Conservation (phyloP, 176 grass and related monocot species). For the Aegilops speltoides region DNA sequence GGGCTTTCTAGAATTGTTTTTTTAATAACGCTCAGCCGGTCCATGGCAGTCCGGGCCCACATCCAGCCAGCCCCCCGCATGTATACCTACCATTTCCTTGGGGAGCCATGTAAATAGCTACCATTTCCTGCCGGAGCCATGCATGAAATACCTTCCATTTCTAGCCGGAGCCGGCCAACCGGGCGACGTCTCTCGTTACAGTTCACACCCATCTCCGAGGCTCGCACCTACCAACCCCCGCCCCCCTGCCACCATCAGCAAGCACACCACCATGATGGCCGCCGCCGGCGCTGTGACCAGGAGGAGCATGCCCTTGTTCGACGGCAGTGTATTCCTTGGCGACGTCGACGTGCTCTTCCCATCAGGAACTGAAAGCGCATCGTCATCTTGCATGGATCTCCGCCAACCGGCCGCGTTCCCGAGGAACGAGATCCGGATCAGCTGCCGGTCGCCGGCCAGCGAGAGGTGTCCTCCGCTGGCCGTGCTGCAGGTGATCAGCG, state of each 20-base stretch:
- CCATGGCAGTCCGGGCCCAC: too few species aligned
- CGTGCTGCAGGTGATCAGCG: slow-evolving; percentile 54
- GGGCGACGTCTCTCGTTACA: neutral
- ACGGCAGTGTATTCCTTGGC: slow-evolving; percentile 40
- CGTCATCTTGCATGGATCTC: neutral
- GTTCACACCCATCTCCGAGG: neutral
- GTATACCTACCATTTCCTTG: too few species aligned
- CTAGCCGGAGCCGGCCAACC: too few species aligned
- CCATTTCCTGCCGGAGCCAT: too few species aligned
- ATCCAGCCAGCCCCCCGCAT: too few species aligned
- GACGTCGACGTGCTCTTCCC: slow-evolving; percentile 39
- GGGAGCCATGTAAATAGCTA: too few species aligned
- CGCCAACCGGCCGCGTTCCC: slow-evolving; percentile 15
- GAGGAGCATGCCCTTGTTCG: slow-evolving; percentile 35
- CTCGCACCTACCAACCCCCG: neutral
- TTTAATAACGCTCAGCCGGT: too few species aligned
- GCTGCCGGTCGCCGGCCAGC: slow-evolving; percentile 45
- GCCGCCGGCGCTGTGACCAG: neutral
- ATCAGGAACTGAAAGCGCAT: neutral
- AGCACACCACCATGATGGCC: neutral
- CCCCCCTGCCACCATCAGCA: neutral
- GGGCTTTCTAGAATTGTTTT: too few species aligned
- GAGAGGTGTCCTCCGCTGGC: slow-evolving; percentile 49
- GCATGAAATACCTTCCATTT: too few species aligned
- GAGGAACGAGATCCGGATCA: slow-evolving; percentile 43